These are phyloP conservation scores for Pseudotulostoma volvatum DNA, from an alignment of 495 filamentous ascomycete species.

Conservation along the genomic window DNA sequence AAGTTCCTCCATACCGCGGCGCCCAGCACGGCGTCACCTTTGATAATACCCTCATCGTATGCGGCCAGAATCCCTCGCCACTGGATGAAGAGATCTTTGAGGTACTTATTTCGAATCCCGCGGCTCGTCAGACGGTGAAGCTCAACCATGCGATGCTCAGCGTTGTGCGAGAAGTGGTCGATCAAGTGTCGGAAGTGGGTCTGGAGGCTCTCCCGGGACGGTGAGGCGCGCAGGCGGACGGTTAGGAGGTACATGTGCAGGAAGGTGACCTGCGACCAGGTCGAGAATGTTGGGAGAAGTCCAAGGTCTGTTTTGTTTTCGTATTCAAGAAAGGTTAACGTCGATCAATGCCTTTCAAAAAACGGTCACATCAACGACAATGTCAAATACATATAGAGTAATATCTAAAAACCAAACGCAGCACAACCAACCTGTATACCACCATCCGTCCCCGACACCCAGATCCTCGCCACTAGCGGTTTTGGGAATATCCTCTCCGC, in stretches of 20 bases:
- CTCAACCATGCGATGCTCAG: constrained; percentile 70
- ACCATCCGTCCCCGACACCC: constrained; percentile 58
- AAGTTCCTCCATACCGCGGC: constrained; percentile 88
- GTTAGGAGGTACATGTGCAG: constrained; percentile 87
- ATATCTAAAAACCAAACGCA: no score
- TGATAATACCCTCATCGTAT: constrained; percentile 75
- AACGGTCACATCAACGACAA: neutral
- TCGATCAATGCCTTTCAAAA: neutral
- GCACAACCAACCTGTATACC: constrained; percentile 60
- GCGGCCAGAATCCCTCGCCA: constrained; percentile 72
- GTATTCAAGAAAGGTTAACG: no score
- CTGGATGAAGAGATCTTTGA: constrained; percentile 83
- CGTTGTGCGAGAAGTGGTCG: constrained; percentile 86
- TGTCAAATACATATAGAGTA: neutral
- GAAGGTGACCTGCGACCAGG: constrained; percentile 91
- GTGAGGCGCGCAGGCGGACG: constrained; percentile 67
- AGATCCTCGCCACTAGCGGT: constrained; percentile 62
- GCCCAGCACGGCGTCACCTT: constrained; percentile 72
- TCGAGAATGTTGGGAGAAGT: constrained; percentile 70
- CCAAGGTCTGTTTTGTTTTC: constrained; percentile 32
- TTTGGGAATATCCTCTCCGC: constrained; percentile 39
- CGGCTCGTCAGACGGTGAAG: constrained; percentile 51
- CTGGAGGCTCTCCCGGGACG: constrained; percentile 35
- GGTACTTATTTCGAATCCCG: constrained; percentile 58
- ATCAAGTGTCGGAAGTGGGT: constrained; percentile 62